Base-by-base conservation (phyloP, 2,329 filamentous ascomycete species). In the Setomelanomma holmii region DNA sequence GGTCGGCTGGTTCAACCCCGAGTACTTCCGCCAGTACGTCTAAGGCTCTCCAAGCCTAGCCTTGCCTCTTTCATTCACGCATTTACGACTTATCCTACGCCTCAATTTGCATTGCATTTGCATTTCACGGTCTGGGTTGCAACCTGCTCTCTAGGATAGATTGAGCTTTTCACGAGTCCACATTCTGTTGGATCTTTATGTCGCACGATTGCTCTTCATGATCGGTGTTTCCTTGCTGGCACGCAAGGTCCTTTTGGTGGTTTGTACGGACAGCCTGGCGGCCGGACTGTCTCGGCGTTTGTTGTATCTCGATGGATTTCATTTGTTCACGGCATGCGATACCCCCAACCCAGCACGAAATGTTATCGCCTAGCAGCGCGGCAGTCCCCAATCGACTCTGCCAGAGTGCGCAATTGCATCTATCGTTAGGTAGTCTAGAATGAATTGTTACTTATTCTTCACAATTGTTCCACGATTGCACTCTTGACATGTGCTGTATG, bases 1-100 rank as follows among this genome's bases (percentile, higher is more conserved):
- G 64, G 90, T 95, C 33, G 89, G 89, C 63, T 96, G 92, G 91
- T 86, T 96, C 58, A 81, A 89, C 36, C 75, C 75, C 8, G 73
- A 79, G 39, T 76, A 78, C 68, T 83, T 85, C 56, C 65, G 74
- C 51, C 69, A 80, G 54, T 79, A 76, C 58, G 61, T 78, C 50
- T 76, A 62, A 73, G 47, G n/a, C n/a, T n/a, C n/a, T n/a, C n/a
- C n/a, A n/a, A n/a, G n/a, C n/a, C n/a, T n/a, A n/a, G n/a, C n/a
- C n/a, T n/a, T n/a, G n/a, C n/a, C n/a, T n/a, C n/a, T n/a, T n/a
- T n/a, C n/a, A n/a, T n/a, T n/a, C 20, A n/a, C 23, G 16, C 22
- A 35, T 47, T 34, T 45, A 44, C 19, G 33, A 19, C 30, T 51
- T 46, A 51, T 55, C 50, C 55, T 50, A 51, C 45, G 57, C 54